phyloP scores from a whole-genome alignment of 2,329 filamentous ascomycete genomes.

The Didymella segeticola region DNA sequence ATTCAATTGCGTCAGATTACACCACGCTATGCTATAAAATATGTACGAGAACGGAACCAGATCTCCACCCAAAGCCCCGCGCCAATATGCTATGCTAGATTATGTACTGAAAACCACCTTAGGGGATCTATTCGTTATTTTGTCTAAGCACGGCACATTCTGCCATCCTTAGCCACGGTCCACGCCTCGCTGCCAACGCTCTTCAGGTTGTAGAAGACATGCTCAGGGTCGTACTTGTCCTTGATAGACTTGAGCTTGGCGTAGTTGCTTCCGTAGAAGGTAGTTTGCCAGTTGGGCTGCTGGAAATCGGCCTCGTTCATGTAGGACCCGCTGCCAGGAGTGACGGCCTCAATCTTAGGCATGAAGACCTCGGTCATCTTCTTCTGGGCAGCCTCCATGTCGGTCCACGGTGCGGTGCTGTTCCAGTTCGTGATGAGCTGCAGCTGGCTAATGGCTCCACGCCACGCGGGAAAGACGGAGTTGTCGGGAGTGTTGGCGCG shows the following conservation, averaged over 20 bases:
- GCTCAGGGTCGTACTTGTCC: slow-evolving; percentile 27
- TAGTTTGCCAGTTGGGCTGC: slow-evolving; percentile 31
- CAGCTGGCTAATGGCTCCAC: slow-evolving; percentile 25
- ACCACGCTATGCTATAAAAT: slow-evolving; percentile 10
- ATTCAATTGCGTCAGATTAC: slow-evolving; percentile 2
- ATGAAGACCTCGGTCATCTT: slow-evolving; percentile 32
- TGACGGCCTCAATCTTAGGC: slow-evolving; percentile 31
- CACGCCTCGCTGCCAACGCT: slow-evolving; percentile 29
- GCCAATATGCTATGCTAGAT: background rate
- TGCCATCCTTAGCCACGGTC: slow-evolving; percentile 20
- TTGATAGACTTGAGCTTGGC: slow-evolving; percentile 33
- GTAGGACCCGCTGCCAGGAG: slow-evolving; percentile 34
- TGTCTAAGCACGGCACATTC: slow-evolving; percentile 18
- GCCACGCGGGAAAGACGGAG: slow-evolving; percentile 34
- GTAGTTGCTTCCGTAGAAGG: slow-evolving; percentile 65
- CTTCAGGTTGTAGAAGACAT: slow-evolving; percentile 30
- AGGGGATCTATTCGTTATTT: background rate
- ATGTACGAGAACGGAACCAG: slow-evolving; percentile 4
- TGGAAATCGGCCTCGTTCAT: slow-evolving; percentile 40
- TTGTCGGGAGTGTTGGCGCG: slow-evolving; percentile 23
- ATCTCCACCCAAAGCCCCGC: background rate
- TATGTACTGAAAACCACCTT: background rate
- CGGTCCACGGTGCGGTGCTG: slow-evolving; percentile 20
- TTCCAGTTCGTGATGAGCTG: slow-evolving; percentile 32
- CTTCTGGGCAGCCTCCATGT: slow-evolving; percentile 18